Conservation (phyloP, 2,329 filamentous ascomycete genomes). For the Drechslerella dactyloides region DNA sequence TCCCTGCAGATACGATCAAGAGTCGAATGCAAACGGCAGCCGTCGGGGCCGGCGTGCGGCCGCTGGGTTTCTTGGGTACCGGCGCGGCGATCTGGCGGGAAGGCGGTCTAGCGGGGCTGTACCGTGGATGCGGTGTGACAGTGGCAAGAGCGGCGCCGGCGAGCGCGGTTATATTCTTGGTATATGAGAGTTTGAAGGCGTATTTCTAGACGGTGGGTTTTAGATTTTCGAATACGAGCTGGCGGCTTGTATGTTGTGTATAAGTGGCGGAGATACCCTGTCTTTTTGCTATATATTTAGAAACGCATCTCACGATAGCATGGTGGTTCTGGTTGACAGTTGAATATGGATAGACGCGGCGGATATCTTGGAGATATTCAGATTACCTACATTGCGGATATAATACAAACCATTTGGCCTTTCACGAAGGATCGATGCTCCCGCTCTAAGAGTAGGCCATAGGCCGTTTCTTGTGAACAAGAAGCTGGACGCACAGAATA, state of each 20-base stretch:
- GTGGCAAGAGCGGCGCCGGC: conserved; percentile 86
- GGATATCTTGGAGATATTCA: no score
- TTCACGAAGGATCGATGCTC: no score
- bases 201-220: conserved; percentile 61
- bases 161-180: conserved; percentile 96
- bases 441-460: no score
- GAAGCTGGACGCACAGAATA: no score
- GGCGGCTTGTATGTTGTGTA: neutral
- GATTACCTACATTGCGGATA: no score
- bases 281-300: neutral
- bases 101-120: conserved; percentile 82
- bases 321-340: no score
- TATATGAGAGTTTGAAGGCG: conserved; percentile 84
- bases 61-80: conserved; percentile 75
- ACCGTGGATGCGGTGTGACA: conserved; percentile 93
- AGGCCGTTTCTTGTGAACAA: no score
- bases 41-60: conserved; percentile 64
- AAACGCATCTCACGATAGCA: no score
- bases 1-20: conserved; percentile 96
- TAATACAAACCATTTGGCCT: no score
- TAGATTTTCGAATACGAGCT: neutral
- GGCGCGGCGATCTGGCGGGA: conserved; percentile 77
- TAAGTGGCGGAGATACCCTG: conserved; percentile 22
- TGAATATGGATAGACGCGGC: no score
- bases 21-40: conserved; percentile 93